Evolutionary conservation across 2,329 filamentous ascomycete species (phyloP).

Genomic region (Rhytidhysteron rufulum): DNA sequence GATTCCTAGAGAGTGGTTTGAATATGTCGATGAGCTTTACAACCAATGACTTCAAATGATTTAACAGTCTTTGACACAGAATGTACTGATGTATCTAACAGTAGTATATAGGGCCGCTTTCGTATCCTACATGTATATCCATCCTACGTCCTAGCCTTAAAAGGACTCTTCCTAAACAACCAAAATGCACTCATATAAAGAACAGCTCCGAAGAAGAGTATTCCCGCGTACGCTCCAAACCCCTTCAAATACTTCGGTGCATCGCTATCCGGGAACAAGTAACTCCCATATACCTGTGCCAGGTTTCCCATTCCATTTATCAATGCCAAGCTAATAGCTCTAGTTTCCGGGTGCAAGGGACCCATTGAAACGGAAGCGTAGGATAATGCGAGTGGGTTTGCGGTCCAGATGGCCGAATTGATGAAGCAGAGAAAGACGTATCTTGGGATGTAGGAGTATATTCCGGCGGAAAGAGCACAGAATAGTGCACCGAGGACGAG

Average conservation of each 20-base stretch:
- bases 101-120: no score
- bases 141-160: constrained; percentile 10
- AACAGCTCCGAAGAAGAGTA: constrained; percentile 16
- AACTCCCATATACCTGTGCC: constrained; percentile 19
- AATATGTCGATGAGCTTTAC: no score
- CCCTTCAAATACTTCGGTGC: constrained; percentile 18
- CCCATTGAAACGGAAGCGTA: constrained; percentile 18
- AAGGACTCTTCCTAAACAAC: constrained; percentile 16
- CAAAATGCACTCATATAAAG: constrained; percentile 17
- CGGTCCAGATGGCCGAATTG: constrained; percentile 21
- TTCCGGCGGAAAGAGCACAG: constrained; percentile 19
- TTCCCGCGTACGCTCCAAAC: constrained; percentile 18
- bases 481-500: constrained; percentile 16
- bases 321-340: constrained; percentile 18
- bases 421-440: constrained; percentile 24
- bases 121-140: no score
- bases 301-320: constrained; percentile 21
- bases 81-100: no score
- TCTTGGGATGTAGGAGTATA: constrained; percentile 20
- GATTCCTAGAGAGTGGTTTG: no score
- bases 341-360: constrained; percentile 17
- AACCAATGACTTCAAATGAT: no score
- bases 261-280: constrained; percentile 17
- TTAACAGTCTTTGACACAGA: no score
- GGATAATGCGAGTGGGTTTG: constrained; percentile 19